Evolutionary conservation across 1,284 basidiomycete genomes (phyloP), one percentile per base, ranked within the genome.

Genomic region (Hypsizygus ulmarius): DNA sequence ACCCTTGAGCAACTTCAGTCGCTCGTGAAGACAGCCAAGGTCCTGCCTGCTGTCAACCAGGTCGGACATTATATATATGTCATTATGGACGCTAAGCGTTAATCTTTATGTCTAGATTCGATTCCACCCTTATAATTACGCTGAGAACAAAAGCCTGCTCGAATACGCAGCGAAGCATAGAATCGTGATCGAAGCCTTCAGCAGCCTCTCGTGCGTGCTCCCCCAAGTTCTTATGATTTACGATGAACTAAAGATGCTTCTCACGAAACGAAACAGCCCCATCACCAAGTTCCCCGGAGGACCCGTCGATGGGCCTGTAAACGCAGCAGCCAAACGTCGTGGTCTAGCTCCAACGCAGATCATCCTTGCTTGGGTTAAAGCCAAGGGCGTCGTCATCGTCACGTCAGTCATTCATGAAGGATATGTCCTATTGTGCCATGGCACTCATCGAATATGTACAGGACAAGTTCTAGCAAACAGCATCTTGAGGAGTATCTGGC

Each of bases 41-140:
- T 87, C 53, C 80, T 77, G 50, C 89, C 90, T 8, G 83, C 78
- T 0, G 86, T 88, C 34, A 90, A 93, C 61, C 89, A 91, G 70
- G 88, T 82, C 27, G 12, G 61, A 57, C 5, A 47, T 34, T 18
- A 38, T 15, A 18, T 6, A 12, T 39, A 18, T n/a, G 10, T 12
- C 30, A 28, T 15, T 5, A 29, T 2, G 21, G 21, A 7, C 21
- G 6, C 28, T 3, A 12, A 9, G n/a, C 11, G 3, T 9, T 11
- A 19, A 10, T n/a, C n/a, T 11, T 2, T 11, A 42, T 36, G n/a
- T 3, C 44, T 51, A 83, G 81, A 82, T 85, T 52, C 62, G 64
- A 11, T 71, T 90, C 29, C 82, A 90, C 58, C 87, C 88, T 2
- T 90, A 90, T 64, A 86, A 87, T 52, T 80, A 83, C 58, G 60